Evolutionary conservation across 768 basidiomycete genomes (phyloP).

Genomic region (Suillus spraguei): DNA sequence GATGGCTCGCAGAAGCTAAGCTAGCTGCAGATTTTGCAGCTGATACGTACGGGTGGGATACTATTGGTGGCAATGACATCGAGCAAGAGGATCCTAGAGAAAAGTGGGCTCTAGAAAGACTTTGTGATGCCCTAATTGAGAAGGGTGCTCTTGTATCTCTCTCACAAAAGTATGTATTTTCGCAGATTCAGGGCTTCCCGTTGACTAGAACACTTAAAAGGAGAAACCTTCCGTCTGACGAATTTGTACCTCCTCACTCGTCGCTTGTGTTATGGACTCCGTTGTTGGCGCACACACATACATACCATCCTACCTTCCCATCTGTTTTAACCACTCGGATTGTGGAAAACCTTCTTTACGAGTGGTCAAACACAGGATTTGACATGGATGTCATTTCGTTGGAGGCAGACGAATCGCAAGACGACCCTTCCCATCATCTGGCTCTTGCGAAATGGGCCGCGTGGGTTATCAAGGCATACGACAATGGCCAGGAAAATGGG

Average conservation of each 20-base stretch:
- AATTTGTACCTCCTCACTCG: constrained; percentile 50
- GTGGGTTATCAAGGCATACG: constrained; percentile 56
- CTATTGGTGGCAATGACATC: constrained; percentile 25
- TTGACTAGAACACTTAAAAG: constrained; percentile 46
- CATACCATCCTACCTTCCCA: constrained; percentile 58
- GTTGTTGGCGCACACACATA: constrained; percentile 57
- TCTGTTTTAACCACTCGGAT: constrained; percentile 50
- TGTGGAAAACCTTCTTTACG: constrained; percentile 36
- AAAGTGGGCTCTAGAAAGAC: constrained; percentile 63
- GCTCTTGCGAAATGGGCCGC: constrained; percentile 72
- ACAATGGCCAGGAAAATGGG: constrained; percentile 28
- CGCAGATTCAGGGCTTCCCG: constrained; percentile 1
- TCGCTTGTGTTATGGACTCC: constrained; percentile 69
- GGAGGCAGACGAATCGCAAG: constrained; percentile 21
- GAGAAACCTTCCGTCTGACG: constrained; percentile 42
- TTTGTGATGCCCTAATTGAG: constrained; percentile 69
- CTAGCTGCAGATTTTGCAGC: constrained; percentile 55
- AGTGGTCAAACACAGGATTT: constrained; percentile 14
- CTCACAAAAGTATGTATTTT: constrained; percentile 70
- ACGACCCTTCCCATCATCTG: constrained; percentile 50
- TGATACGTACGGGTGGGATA: constrained; percentile 53
- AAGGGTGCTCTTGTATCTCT: constrained; percentile 80
- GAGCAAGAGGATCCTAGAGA: constrained; percentile 55
- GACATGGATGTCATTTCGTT: constrained; percentile 22
- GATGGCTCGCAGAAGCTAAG: constrained; percentile 78